phyloP scores from a whole-genome alignment of 176 grass and related monocot genomes.

The Juncus effusus region DNA sequence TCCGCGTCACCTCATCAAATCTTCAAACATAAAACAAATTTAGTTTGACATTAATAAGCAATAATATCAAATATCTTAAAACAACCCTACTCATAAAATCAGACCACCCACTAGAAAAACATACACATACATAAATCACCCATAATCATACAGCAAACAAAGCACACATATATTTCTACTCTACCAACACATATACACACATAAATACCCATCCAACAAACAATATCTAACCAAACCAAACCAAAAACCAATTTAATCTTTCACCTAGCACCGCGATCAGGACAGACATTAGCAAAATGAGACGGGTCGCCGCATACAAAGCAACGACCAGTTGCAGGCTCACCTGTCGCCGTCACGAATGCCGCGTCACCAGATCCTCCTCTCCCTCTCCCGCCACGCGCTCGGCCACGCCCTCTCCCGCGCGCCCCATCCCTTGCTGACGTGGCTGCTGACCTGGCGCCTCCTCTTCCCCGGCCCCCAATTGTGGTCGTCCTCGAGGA shows the following conservation, averaged over 20 bases:
- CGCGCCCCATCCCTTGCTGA: constrained; percentile 36
- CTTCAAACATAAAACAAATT: constrained; percentile 20
- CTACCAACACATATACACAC: background rate
- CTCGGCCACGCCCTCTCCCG: constrained; percentile 38
- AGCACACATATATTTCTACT: no score
- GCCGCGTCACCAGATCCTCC: constrained; percentile 27
- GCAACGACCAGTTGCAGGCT: constrained; percentile 52
- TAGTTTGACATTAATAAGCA: constrained; percentile 9
- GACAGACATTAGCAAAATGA: constrained; percentile 83
- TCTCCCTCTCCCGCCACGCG: constrained; percentile 30
- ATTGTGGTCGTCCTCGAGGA: constrained; percentile 33
- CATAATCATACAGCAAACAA: no score
- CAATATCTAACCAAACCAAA: background rate
- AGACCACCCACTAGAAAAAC: no score
- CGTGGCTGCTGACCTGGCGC: constrained; percentile 33
- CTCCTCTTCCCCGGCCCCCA: constrained; percentile 26
- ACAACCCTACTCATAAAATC: no score
- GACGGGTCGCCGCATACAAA: constrained; percentile 78
- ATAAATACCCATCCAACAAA: background rate
- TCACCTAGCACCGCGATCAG: constrained; percentile 52
- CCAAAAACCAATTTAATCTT: constrained; percentile 13
- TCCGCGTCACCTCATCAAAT: constrained; percentile 18
- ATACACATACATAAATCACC: no score
- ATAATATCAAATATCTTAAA: no score
- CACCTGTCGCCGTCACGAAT: constrained; percentile 84